Evolutionary conservation across 2,329 filamentous ascomycete species (phyloP), one percentile per base, ranked within the genome.

Genomic region (Cryphonectria japonica): DNA sequence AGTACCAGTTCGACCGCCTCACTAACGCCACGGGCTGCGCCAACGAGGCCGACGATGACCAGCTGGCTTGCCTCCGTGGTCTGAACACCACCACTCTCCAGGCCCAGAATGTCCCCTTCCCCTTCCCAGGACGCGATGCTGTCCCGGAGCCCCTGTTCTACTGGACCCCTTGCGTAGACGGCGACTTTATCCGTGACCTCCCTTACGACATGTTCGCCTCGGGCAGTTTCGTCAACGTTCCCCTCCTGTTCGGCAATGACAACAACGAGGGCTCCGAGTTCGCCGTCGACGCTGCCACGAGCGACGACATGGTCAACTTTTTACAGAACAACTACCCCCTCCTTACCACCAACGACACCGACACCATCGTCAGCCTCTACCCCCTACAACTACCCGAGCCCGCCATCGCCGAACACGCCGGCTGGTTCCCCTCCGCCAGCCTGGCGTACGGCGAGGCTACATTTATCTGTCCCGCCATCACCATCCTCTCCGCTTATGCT

Each of bases 171-270:
- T 85, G 82, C 65, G 77, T 86, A 7, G 86, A 88, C 69, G 85
- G 84, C 9, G 80, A 81, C 6, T 75, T 87, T 13, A 74, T 87
- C 16, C 76, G 73, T 4, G 84, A 85, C 69, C 77, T 81, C 13
- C 82, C 84, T 1, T 84, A 82, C 57, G 73, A 69, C 4, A 76
- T 85, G 69, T 84, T 83, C 59, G 75, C 78, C 1, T 64, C 83
- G 22, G 87, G 86, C 0, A 83, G 82, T 8, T 87, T 88, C 77
- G 78, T 88, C 72, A 82, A 82, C 37, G 83, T 90, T 0, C 88
- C 89, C 0, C 79, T 84, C 0, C 84, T 90, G 26, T 85, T 83
- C 59, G 85, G 85, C 29, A 81, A 80, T 2, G 81, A 81, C 60
- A 83, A 80, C 2, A 76, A 87, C 69, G 85, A 87, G 75, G 86